A percentile compares a stretch with the other conserved stretches of the same genome.
Evolutionary conservation across 2,329 filamentous ascomycete species (phyloP).

Genomic region (Drechslera avenae): DNA sequence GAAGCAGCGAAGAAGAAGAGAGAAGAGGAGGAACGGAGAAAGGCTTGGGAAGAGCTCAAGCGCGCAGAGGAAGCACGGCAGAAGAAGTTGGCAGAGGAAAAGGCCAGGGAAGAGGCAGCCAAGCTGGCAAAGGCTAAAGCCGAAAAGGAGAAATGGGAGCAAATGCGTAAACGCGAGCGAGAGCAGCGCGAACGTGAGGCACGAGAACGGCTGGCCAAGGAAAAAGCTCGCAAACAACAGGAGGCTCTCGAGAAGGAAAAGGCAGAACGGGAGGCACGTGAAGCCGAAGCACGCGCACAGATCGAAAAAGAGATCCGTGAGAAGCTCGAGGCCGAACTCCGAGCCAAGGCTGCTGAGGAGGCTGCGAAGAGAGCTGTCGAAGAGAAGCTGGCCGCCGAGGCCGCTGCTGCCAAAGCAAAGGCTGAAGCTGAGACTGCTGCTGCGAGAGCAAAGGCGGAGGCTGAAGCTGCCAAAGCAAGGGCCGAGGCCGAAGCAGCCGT

Average conservation of each 20-base stretch:
- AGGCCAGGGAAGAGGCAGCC: constrained; percentile 56
- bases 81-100: constrained; percentile 46
- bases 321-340: constrained; percentile 48
- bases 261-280: constrained; percentile 43
- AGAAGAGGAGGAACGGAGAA: constrained; percentile 55
- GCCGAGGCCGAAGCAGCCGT: constrained; percentile 34
- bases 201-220: constrained; percentile 52
- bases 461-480: constrained; percentile 37
- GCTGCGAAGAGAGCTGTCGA: constrained; percentile 47
- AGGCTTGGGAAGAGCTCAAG: constrained; percentile 46
- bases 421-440: constrained; percentile 36
- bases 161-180: constrained; percentile 54
- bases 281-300: constrained; percentile 44
- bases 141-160: constrained; percentile 59
- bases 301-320: constrained; percentile 52
- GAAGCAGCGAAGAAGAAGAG: constrained; percentile 52
- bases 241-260: constrained; percentile 50
- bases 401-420: constrained; percentile 40
- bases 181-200: constrained; percentile 56
- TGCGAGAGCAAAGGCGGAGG: constrained; percentile 43
- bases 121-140: constrained; percentile 52
- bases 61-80: constrained; percentile 42
- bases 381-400: constrained; percentile 39
- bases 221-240: constrained; percentile 48
- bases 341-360: constrained; percentile 47